Evolutionary conservation across 2,329 filamentous ascomycete species (phyloP).

Genomic region (Aureobasidium musti): DNA sequence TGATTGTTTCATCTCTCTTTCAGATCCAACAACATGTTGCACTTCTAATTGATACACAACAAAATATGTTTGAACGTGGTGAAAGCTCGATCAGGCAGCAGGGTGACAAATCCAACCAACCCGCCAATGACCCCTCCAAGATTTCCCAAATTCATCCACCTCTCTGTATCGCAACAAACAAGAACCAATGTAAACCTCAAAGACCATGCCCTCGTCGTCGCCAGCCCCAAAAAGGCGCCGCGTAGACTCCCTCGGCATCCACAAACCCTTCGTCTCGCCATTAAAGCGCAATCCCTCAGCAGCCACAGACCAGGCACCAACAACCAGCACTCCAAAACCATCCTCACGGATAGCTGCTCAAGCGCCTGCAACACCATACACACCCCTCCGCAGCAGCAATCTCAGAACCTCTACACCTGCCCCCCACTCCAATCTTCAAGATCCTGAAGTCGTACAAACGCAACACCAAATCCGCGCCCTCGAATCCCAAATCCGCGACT

Average conservation of each 20-base stretch:
- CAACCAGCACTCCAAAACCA: neutral
- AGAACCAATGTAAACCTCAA: neutral
- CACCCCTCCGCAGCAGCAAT: conserved; percentile 17
- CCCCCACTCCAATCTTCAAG: neutral
- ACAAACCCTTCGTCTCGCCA: conserved; percentile 72
- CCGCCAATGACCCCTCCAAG: neutral
- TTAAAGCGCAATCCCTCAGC: conserved; percentile 49
- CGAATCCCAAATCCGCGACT: conserved; percentile 42
- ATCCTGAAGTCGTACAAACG: neutral
- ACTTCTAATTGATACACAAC: too few species aligned
- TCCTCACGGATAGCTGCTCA: neutral
- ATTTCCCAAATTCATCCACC: neutral
- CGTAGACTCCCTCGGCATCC: conserved; percentile 59
- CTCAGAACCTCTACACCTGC: conserved; percentile 25
- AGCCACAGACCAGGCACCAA: conserved; percentile 5
- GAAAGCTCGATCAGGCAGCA: neutral
- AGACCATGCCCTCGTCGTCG: conserved; percentile 23
- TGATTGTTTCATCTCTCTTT: neutral
- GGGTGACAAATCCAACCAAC: neutral
- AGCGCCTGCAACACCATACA: conserved; percentile 23
- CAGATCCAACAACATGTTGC: neutral
- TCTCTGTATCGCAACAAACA: neutral
- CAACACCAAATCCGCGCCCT: conserved; percentile 1
- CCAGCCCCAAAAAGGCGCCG: conserved; percentile 60
- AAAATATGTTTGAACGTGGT: too few species aligned